Percentiles rank a stretch among this genome's conserved stretches.
Evolutionary conservation across 306 rosid genomes (phyloP).

Genomic region (Bauhinia variegata): DNA sequence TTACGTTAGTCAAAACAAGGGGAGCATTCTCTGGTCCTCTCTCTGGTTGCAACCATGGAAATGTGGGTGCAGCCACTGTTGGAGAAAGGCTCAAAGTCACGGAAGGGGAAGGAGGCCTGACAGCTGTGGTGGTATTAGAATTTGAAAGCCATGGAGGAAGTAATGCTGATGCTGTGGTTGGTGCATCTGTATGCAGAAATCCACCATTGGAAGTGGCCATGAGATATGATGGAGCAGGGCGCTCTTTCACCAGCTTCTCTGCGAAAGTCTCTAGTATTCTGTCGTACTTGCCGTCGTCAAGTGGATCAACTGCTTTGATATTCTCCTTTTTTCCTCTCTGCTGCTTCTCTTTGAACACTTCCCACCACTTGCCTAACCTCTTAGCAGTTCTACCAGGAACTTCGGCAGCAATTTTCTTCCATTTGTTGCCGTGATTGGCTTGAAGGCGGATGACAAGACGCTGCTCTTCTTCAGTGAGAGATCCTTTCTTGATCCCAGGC

Average conservation of each 20-base stretch:
- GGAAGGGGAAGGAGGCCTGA: slow-evolving; percentile 78
- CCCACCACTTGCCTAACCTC: slow-evolving; percentile 96
- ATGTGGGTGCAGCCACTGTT: slow-evolving; percentile 68
- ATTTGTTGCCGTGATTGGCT: slow-evolving; percentile 81
- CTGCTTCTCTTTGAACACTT: slow-evolving; percentile 84
- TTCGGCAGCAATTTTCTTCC: slow-evolving; percentile 88
- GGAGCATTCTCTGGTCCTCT: slow-evolving; percentile 65
- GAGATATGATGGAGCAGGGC: slow-evolving; percentile 52
- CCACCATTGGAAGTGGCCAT: slow-evolving; percentile 85
- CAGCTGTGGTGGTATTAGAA: slow-evolving; percentile 52
- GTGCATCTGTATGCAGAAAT: slow-evolving; percentile 62
- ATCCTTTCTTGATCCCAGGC: slow-evolving; percentile 82
- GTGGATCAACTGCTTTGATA: slow-evolving; percentile 48
- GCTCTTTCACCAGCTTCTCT: slow-evolving; percentile 65
- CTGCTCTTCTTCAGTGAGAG: slow-evolving; percentile 83
- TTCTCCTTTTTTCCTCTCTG: slow-evolving; percentile 72
- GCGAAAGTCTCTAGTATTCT: slow-evolving; percentile 75
- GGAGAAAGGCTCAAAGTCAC: slow-evolving; percentile 85
- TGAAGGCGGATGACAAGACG: slow-evolving; percentile 73
- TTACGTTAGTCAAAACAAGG: slow-evolving; percentile 54
- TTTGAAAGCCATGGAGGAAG: slow-evolving; percentile 94
- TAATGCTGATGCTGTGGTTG: slow-evolving; percentile 52
- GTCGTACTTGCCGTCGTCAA: slow-evolving; percentile 74
- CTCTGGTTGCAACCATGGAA: slow-evolving; percentile 78
- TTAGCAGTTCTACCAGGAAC: slow-evolving; percentile 87